Evolutionary conservation across 2,329 filamentous ascomycete genomes (phyloP).

Genomic region (Domatiomyces globalis): DNA sequence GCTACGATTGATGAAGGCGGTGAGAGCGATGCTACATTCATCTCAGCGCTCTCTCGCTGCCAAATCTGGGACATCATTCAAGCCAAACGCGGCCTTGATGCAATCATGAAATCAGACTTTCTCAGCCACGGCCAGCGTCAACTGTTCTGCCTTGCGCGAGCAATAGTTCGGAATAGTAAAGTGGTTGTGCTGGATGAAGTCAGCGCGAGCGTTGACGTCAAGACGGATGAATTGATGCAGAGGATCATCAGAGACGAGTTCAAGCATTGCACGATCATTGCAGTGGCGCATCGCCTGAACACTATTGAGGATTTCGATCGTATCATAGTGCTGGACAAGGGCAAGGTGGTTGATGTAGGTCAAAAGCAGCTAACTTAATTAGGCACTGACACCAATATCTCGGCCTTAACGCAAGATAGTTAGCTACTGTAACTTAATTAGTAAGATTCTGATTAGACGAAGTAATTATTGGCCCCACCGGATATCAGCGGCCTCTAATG

Average conservation of each 20-base stretch:
- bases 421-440: too few relatives aligned
- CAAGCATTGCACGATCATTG: constrained; percentile 43
- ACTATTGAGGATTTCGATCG: constrained; percentile 49
- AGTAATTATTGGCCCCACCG: too few relatives aligned
- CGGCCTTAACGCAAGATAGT: too few relatives aligned
- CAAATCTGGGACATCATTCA: constrained; percentile 28
- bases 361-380: not conserved
- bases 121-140: constrained; percentile 49
- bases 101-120: constrained; percentile 32
- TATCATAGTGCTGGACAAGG: constrained; percentile 40
- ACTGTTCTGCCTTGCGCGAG: constrained; percentile 48
- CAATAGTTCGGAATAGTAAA: constrained; percentile 36
- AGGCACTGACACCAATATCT: too few relatives aligned
- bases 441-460: too few relatives aligned
- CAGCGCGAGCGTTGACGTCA: constrained; percentile 37
- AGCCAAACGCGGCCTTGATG: constrained; percentile 26
- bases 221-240: constrained; percentile 35
- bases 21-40: constrained; percentile 25
- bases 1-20: constrained; percentile 29
- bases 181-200: constrained; percentile 33
- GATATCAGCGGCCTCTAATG: too few relatives aligned
- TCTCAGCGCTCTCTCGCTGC: constrained; percentile 33
- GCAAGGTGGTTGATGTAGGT: constrained; percentile 5
- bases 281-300: constrained; percentile 42
- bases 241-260: constrained; percentile 37